A percentile compares a stretch with the other conserved stretches of the same genome.
Evolutionary conservation across 768 basidiomycete species (phyloP).

Genomic region (Tylopilus vinaceipallidus): DNA sequence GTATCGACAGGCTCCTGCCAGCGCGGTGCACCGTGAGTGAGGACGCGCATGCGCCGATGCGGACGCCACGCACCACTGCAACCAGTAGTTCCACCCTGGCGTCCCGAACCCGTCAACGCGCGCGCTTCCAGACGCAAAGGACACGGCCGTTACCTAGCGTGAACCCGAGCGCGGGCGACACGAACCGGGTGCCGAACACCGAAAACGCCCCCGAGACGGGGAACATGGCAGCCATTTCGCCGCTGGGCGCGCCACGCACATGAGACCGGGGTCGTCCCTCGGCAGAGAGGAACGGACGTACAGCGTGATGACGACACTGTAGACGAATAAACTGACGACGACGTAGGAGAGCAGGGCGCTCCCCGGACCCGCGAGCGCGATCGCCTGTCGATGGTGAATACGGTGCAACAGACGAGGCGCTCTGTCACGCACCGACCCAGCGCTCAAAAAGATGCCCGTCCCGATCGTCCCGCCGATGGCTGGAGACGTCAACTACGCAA

Average conservation of each 20-base stretch:
- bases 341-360: conserved; percentile 61
- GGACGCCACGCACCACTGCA: conserved; percentile 39
- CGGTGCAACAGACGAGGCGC: too few species aligned
- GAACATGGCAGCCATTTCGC: conserved; percentile 66
- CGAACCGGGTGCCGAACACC: conserved; percentile 54
- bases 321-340: conserved; percentile 58
- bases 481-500: conserved; percentile 13
- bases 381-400: conserved; percentile 40
- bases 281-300: conserved; percentile 20
- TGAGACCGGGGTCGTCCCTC: neutral
- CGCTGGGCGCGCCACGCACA: conserved; percentile 34
- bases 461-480: conserved; percentile 59
- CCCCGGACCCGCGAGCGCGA: conserved; percentile 57
- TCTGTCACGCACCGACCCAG: conserved; percentile 53
- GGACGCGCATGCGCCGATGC: neutral
- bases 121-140: neutral
- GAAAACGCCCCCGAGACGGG: conserved; percentile 64
- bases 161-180: conserved; percentile 60
- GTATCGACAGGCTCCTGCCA: conserved; percentile 40
- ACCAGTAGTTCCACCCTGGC: conserved; percentile 58
- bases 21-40: neutral
- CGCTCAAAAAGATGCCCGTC: conserved; percentile 61
- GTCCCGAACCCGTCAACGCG: neutral
- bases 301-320: conserved; percentile 60
- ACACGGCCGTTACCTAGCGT: conserved; percentile 41